These are phyloP conservation scores for Sugiyamaella sp. DNA, from an alignment of 1,139 yeast species.

Conservation along the genomic window DNA sequence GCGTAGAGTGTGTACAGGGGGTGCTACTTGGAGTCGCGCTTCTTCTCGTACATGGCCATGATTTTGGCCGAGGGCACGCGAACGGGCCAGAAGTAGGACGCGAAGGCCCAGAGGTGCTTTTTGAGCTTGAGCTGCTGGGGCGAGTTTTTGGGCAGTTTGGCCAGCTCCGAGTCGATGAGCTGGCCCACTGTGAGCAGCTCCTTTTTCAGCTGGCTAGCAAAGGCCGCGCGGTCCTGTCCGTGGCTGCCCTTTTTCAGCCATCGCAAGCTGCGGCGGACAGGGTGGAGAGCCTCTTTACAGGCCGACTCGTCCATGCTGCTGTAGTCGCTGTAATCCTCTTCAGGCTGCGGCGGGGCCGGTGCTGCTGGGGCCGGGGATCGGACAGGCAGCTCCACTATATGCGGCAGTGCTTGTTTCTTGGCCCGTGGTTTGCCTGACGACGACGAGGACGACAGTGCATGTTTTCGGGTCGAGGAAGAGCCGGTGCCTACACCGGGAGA, in stretches of 20 bases:
- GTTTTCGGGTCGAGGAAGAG: conserved; percentile 5
- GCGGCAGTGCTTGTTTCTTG: neutral
- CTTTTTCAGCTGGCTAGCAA: conserved; percentile 73
- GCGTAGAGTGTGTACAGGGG: neutral
- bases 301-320: conserved; percentile 79
- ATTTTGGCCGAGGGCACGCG: conserved; percentile 75
- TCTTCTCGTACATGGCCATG: conserved; percentile 79
- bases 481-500: neutral
- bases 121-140: conserved; percentile 47
- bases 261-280: conserved; percentile 74
- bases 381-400: too few species aligned
- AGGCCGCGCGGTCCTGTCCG: conserved; percentile 81
- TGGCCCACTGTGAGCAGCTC: conserved; percentile 84
- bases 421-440: conserved; percentile 15
- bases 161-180: conserved; percentile 53
- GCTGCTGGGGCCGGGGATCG: conserved; percentile 21
- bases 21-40: conserved; percentile 23
- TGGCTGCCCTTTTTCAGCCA: conserved; percentile 76
- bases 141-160: conserved; percentile 27
- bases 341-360: conserved; percentile 22
- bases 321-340: conserved; percentile 60
- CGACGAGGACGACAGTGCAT: conserved; percentile 17
- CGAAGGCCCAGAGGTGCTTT: conserved; percentile 88
- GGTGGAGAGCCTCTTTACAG: conserved; percentile 67
- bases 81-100: conserved; percentile 92